These are phyloP conservation scores for Phalaenopsis equestris DNA, from an alignment of 106 monocot species.

Conservation along the genomic window DNA sequence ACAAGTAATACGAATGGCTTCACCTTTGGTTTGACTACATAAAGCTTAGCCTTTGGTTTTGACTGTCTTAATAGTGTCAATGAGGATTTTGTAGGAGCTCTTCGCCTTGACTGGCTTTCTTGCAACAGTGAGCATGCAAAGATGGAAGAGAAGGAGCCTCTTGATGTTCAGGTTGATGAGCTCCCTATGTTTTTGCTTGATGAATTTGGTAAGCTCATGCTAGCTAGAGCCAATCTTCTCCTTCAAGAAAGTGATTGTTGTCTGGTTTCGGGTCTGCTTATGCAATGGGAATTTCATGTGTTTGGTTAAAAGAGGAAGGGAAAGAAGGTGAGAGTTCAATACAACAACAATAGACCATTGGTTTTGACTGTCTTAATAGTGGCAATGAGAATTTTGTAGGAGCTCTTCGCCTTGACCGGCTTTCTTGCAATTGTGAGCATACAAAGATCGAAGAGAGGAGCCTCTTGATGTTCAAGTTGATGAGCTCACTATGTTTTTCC, in stretches of 20 bases:
- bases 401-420: conserved; percentile 70
- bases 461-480: conserved; percentile 67
- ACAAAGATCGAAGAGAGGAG: conserved; percentile 39
- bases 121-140: conserved; percentile 51
- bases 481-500: conserved; percentile 53
- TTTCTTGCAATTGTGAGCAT: conserved; percentile 55
- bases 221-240: conserved; percentile 82
- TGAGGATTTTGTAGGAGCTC: conserved; percentile 71
- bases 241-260: conserved; percentile 55
- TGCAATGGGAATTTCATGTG: too few relatives aligned
- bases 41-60: conserved; percentile 19
- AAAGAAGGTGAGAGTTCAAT: too few relatives aligned
- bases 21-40: not conserved
- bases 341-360: too few relatives aligned
- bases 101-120: conserved; percentile 73
- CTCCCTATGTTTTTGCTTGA: conserved; percentile 63
- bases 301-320: too few relatives aligned
- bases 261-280: too few relatives aligned
- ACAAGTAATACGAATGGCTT: not conserved
- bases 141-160: conserved; percentile 49
- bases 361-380: conserved; percentile 12
- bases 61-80: not conserved
- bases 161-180: conserved; percentile 57
- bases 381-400: conserved; percentile 55
- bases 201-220: conserved; percentile 63